Conservation (phyloP, 2,329 filamentous ascomycete species). For the Alternaria tenuissima region DNA sequence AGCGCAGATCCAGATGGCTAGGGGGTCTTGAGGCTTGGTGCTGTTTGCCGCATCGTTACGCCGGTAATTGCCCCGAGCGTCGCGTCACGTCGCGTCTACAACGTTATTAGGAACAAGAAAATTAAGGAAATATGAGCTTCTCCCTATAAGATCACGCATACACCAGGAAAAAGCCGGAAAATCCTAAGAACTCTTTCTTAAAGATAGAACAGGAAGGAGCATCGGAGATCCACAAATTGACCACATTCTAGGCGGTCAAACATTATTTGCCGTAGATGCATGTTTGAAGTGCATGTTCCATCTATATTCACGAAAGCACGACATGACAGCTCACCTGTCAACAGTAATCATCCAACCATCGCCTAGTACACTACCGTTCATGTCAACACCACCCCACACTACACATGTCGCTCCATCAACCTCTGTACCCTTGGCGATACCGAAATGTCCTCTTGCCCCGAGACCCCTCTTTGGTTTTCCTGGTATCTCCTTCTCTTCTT, state of each 20-base stretch:
- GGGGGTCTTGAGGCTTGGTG: neutral
- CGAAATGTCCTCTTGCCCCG: slow-evolving; percentile 53
- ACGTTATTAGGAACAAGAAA: neutral
- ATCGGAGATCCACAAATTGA: neutral
- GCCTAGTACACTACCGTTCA: slow-evolving; percentile 50
- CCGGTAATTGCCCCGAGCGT: neutral
- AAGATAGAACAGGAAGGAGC: neutral
- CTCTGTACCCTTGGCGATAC: slow-evolving; percentile 52
- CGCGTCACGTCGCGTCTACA: neutral
- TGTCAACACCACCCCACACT: slow-evolving; percentile 63
- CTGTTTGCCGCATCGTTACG: neutral
- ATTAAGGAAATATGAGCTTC: neutral
- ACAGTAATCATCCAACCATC: slow-evolving; percentile 56
- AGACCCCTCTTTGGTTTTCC: slow-evolving; percentile 51
- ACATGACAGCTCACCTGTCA: slow-evolving; percentile 34
- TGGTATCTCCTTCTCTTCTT: slow-evolving; percentile 53
- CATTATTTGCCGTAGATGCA: slow-evolving; percentile 3
- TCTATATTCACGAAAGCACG: neutral
- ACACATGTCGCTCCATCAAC: slow-evolving; percentile 59
- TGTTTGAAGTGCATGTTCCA: neutral
- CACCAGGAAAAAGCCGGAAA: no score
- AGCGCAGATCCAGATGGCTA: neutral
- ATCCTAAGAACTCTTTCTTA: no score
- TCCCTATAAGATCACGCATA: no score
- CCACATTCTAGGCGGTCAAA: neutral